phyloP scores from a whole-genome alignment of 495 filamentous ascomycete genomes.

The Aspergillus bridgeri region DNA sequence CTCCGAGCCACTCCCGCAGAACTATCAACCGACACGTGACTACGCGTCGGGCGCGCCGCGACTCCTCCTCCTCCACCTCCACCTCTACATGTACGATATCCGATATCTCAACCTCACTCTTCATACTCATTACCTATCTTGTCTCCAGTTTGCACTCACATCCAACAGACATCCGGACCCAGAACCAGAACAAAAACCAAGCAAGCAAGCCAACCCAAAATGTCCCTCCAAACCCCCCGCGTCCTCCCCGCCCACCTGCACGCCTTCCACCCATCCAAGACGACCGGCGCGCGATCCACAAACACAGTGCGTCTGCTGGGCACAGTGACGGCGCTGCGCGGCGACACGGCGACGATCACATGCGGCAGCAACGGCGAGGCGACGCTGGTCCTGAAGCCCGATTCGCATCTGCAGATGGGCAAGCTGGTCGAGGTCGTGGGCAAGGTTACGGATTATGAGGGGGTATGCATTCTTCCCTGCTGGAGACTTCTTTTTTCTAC shows the following conservation, averaged over 20 bases:
- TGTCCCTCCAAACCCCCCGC: constrained; percentile 63
- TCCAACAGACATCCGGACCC: too few species aligned
- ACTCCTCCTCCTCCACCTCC: constrained; percentile 5
- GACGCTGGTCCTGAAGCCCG: constrained; percentile 70
- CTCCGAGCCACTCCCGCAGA: too few species aligned
- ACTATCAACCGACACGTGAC: too few species aligned
- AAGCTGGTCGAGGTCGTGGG: constrained; percentile 86
- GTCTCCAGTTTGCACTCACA: too few species aligned
- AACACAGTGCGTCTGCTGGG: constrained; percentile 81
- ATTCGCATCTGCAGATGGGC: constrained; percentile 72
- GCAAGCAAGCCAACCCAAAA: constrained; percentile 16
- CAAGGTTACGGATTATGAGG: constrained; percentile 66
- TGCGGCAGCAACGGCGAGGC: constrained; percentile 63
- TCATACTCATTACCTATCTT: too few species aligned
- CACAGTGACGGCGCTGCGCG: constrained; percentile 74
- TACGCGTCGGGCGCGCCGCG: constrained; percentile 28
- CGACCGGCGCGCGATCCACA: constrained; percentile 35
- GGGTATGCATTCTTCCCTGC: constrained; percentile 32
- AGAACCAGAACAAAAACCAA: constrained; percentile 5
- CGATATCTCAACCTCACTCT: too few species aligned
- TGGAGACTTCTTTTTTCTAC: constrained; percentile 1
- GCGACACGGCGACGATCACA: constrained; percentile 77
- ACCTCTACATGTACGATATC: too few species aligned
- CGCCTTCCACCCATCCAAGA: constrained; percentile 51
- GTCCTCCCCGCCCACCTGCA: constrained; percentile 65